phyloP scores from a whole-genome alignment of 208 protist species.

The Phytomonas francai region DNA sequence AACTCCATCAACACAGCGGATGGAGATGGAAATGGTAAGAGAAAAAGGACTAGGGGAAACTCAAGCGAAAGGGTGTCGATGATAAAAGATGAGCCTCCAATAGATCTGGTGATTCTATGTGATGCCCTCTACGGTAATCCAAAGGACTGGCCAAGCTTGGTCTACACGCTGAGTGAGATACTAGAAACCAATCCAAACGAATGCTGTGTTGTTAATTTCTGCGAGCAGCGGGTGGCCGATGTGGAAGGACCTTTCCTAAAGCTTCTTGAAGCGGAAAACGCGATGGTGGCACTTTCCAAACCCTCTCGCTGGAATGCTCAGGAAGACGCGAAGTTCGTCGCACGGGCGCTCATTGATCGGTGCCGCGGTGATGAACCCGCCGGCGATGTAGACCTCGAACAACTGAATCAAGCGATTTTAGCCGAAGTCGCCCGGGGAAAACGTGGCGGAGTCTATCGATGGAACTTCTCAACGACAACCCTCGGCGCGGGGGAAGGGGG shows the following conservation, averaged over 20 bases:
- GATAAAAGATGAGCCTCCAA: not conserved
- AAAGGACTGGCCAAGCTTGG: slow-evolving; percentile 67
- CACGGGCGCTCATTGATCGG: not conserved
- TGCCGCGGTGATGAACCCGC: not conserved
- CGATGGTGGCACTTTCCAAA: not conserved
- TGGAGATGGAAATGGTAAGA: no score
- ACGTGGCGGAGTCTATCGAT: no score
- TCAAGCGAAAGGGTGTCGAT: no score
- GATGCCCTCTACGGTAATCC: slow-evolving; percentile 88
- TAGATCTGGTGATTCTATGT: slow-evolving; percentile 69
- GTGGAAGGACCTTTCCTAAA: slow-evolving; percentile 70
- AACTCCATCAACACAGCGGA: no score
- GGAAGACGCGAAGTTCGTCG: not conserved
- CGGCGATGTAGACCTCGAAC: slow-evolving; percentile 4
- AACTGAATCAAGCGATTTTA: no score
- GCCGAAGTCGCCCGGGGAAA: no score
- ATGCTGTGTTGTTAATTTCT: slow-evolving; percentile 82
- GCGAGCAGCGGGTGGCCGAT: slow-evolving; percentile 81
- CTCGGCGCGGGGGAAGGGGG: slow-evolving; percentile 11
- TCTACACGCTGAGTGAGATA: slow-evolving; percentile 80
- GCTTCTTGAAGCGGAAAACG: slow-evolving; percentile 56
- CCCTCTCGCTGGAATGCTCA: not conserved
- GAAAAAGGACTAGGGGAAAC: no score
- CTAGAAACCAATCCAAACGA: slow-evolving; percentile 33
- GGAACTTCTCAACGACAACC: no score